Conservation (phyloP, 225 moss, liverwort and hornwort genomes). For the Pseudoscleropodium purum region DNA sequence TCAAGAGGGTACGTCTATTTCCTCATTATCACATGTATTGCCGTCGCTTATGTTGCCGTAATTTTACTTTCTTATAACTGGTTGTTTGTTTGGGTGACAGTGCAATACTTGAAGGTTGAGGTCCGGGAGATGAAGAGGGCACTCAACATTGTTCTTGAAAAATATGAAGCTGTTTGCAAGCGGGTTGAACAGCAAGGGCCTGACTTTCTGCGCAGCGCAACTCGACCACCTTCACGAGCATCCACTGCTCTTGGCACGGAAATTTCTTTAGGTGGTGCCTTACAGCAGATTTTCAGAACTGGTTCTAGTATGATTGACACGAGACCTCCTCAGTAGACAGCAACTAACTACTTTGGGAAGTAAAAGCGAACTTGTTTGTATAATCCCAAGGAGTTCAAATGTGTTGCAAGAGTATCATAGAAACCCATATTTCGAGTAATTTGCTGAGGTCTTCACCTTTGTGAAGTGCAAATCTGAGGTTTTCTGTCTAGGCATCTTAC, state of each 20-base stretch:
- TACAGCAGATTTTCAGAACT: slow-evolving; percentile 39
- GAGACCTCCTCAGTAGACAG: not conserved
- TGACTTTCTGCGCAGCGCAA: slow-evolving; percentile 14
- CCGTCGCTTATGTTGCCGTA: not conserved
- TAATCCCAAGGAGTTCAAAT: not conserved
- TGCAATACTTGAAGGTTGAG: slow-evolving; percentile 67
- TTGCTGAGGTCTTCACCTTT: not conserved
- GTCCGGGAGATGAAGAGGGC: slow-evolving; percentile 66
- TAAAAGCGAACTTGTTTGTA: not conserved
- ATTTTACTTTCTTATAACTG: not conserved
- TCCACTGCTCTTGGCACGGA: slow-evolving; percentile 20
- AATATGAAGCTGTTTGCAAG: slow-evolving; percentile 57
- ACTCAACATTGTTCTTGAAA: slow-evolving; percentile 45
- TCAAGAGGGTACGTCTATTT: slow-evolving; percentile 44
- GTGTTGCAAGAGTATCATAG: not conserved
- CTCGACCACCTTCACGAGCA: slow-evolving; percentile 8
- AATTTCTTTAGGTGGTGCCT: slow-evolving; percentile 26
- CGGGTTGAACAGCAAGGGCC: slow-evolving; percentile 54
- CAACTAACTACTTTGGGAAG: not conserved
- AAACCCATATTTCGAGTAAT: not conserved
- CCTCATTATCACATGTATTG: not conserved
- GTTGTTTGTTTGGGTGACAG: slow-evolving; percentile 21
- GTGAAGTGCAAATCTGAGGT: not conserved
- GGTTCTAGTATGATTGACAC: slow-evolving; percentile 14
- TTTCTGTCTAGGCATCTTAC: not conserved